Evolutionary conservation across 495 filamentous ascomycete genomes (phyloP), one percentile per base, ranked within the genome.

Genomic region (Chlorociboria aeruginascens): DNA sequence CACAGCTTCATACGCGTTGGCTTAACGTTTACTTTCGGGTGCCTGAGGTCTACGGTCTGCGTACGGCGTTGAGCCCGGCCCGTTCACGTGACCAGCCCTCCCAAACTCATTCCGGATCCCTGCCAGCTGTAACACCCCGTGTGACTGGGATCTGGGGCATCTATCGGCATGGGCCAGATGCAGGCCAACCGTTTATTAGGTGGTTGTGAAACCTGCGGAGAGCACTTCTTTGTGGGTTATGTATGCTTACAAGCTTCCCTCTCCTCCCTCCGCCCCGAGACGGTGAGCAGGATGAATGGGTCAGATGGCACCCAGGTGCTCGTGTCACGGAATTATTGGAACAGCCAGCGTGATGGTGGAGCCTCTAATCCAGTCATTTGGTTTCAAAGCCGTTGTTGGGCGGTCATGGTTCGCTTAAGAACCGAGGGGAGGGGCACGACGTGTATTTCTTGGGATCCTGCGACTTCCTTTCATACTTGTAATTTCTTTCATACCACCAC

Each of bases 261-360:
- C 4, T 38, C 20, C 13, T 16, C 16, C n/a, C 36, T 14, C 16
- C 20, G 7, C 36, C 36, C 2, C 36, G 35, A 40, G 46, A 48
- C 45, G 41, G 46, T 53, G 40, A 54, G 40, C 11, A 35, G 10
- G 8, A 32, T 42, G 12, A 50, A 51, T 35, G 55, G 55, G 48
- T 54, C 48, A 49, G 35, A 51, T 45, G 40, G 30, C 20, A 32
- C 43, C 53, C 56, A 52, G 40, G 30, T 30, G 28, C 43, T 55
- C 56, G 56, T 59, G 56, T 52, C 51, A 39, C 4, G 3, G 16
- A 40, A 32, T 51, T 37, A 55, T 59, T 55, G 56, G 56, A 40
- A 11, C 14, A 33, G 25, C 13, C 17, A 40, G 29, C 29, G 14
- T 32, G 32, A 48, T 48, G 33, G 50, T 56, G 49, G 41, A 50